Percentiles rank a stretch among this genome's conserved stretches.
phyloP scores from a whole-genome alignment of 1,284 basidiomycete species.

The Singerocomus inundabilis region DNA sequence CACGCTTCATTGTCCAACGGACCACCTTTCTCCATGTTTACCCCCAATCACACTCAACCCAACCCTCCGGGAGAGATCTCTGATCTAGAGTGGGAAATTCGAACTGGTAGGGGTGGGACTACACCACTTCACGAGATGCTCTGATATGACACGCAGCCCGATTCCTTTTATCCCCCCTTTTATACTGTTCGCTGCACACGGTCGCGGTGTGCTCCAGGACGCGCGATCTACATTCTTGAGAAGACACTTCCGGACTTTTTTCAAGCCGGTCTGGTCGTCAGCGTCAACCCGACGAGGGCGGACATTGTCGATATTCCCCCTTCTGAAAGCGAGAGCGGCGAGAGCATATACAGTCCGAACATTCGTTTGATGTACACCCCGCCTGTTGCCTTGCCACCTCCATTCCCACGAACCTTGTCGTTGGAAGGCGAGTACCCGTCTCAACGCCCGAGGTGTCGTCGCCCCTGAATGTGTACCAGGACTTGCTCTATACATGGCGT shows the following conservation, averaged over 20 bases:
- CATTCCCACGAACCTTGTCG: constrained; percentile 64
- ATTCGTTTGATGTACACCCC: constrained; percentile 63
- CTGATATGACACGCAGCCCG: constrained; percentile 33
- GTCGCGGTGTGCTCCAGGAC: constrained; percentile 42
- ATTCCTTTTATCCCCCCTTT: background rate
- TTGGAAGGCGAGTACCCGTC: constrained; percentile 56
- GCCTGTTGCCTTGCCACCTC: constrained; percentile 58
- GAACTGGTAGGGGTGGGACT: constrained; percentile 48
- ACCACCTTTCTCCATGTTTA: constrained; percentile 31
- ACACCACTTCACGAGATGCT: constrained; percentile 12
- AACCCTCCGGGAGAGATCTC: constrained; percentile 22
- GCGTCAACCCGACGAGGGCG: constrained; percentile 42
- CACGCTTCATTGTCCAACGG: constrained; percentile 22
- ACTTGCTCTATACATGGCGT: constrained; percentile 66
- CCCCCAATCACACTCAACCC: constrained; percentile 18
- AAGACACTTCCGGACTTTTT: constrained; percentile 75
- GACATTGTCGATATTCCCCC: constrained; percentile 20
- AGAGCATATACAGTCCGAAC: constrained; percentile 55
- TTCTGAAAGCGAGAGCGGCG: constrained; percentile 32
- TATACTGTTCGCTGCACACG: background rate
- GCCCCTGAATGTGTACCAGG: constrained; percentile 41
- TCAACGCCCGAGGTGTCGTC: background rate
- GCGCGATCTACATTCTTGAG: constrained; percentile 66
- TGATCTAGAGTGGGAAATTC: constrained; percentile 63
- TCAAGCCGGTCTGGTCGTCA: constrained; percentile 58